Evolutionary conservation across 768 basidiomycete species (phyloP), one percentile per base, ranked within the genome.

Genomic region (Dacryopinax spathularia): DNA sequence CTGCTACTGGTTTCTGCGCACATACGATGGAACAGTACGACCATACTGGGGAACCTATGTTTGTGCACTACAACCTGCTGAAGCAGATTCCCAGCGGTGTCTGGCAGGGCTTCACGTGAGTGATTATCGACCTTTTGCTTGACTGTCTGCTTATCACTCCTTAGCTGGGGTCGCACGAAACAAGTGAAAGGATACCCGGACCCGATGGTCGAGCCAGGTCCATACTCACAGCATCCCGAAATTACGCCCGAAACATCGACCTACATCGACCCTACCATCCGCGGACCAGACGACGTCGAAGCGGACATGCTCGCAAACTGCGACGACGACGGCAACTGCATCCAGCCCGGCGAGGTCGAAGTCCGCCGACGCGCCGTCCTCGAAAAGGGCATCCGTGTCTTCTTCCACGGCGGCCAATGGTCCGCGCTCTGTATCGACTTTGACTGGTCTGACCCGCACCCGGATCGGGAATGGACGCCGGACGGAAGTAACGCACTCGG

Each of bases 21-120:
- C 72, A 72, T 60, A 74, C 72, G 25, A 74, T 75, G 72, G 34
- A 72, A 5, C 78, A 79, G 67, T 72, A 74, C 63, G 77, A 74
- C 22, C 68, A 73, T 36, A 41, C 62, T 29, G 70, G 70, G 1
- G 64, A 66, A 18, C 69, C 70, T 2, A 71, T 62, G 66, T 68
- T 77, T 63, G 71, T 77, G 0, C 76, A 77, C 65, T 75, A 73
- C 68, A 78, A 78, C 61, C 68, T 78, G 6, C 64, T 78, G 41
- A 77, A 78, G 63, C 73, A 76, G 65, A 74, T 73, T 34, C 74
- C 72, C 22, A 63, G 43, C 29, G 65, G 70, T 16, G 61, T 73
- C 37, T 35, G 64, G 7, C 60, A 63, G 1, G 71, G 71, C 1
- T 66, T 64, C 36, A 70, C 70, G 1, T 75, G 71, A 68, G 71